These are phyloP conservation scores for Lignosus rhinocerotis DNA, from an alignment of 1,284 basidiomycete genomes.

Conservation along the genomic window DNA sequence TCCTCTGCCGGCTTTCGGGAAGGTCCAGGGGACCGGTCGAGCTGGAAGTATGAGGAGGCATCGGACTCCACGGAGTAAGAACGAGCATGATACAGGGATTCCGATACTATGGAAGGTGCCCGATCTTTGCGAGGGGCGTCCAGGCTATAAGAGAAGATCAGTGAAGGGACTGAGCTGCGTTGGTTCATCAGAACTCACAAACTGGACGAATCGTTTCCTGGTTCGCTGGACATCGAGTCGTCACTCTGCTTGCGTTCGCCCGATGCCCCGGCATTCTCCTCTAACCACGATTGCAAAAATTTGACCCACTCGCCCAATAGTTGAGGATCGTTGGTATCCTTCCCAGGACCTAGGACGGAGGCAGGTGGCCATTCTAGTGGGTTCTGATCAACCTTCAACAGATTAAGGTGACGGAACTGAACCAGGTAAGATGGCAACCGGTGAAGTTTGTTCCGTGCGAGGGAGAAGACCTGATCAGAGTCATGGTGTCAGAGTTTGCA, in stretches of 20 bases:
- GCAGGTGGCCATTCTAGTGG: slow-evolving; percentile 90
- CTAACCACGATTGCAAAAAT: slow-evolving; percentile 74
- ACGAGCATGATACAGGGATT: slow-evolving; percentile 45
- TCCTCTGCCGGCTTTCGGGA: slow-evolving; percentile 34
- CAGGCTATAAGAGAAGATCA: slow-evolving; percentile 1
- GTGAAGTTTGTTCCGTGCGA: slow-evolving; percentile 84
- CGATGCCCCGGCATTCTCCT: slow-evolving; percentile 42
- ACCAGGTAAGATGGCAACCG: slow-evolving; percentile 80
- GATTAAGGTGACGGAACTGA: slow-evolving; percentile 72
- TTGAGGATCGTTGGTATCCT: slow-evolving; percentile 46
- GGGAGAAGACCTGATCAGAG: slow-evolving; percentile 73
- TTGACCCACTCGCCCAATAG: slow-evolving; percentile 74
- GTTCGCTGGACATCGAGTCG: slow-evolving; percentile 25
- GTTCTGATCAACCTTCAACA: slow-evolving; percentile 90
- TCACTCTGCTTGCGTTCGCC: slow-evolving; percentile 36
- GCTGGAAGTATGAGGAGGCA: slow-evolving; percentile 48
- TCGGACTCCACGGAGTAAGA: slow-evolving; percentile 66
- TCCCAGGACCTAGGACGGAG: slow-evolving; percentile 46
- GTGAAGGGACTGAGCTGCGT: not conserved
- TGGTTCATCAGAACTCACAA: slow-evolving; percentile 10
- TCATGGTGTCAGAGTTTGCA: not conserved
- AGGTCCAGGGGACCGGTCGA: slow-evolving; percentile 24
- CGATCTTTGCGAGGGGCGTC: slow-evolving; percentile 12
- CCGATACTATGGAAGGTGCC: slow-evolving; percentile 13
- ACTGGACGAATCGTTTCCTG: slow-evolving; percentile 14